Base-by-base conservation (phyloP, 306 rosid genomes). In the Trifolium dubium region DNA sequence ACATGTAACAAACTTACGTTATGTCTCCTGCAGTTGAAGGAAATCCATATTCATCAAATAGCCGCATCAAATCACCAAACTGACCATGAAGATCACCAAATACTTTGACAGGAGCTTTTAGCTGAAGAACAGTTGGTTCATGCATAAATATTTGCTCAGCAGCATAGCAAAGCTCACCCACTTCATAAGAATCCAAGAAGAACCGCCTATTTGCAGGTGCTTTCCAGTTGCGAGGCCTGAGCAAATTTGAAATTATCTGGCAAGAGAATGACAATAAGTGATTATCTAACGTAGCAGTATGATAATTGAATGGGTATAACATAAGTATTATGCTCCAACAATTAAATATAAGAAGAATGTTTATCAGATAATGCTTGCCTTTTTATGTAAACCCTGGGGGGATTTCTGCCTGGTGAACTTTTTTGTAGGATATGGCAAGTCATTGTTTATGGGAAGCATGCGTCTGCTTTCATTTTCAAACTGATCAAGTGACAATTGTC, bases 41-140 rank as follows among this genome's bases (percentile, higher is more conserved):
- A 87, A 95, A 92, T 77, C 99, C 99, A 76, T 95, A 95, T 88
- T 95, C 99, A 90, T 92, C 99, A 77, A 95, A 92, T 70, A 95
- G 85, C 77, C 99, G 91, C 99, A 95, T 95, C 83, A 95, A 86
- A 80, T 95, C 99, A 83, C 99, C 99, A 83, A 95, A 95, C 86
- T 95, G 98, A 79, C 98, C 98, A 82, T 95, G 99, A 81, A 95
- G 99, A 89, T 95, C 99, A 18, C 99, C 99, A 77, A 95, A 95
- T 81, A 95, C 92, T 86, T 95, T 95, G 78, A 95, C 74, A 13
- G 98, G 99, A 65, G 99, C 99, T 85, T 90, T 95, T 74, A 95
- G 89, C 88, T 92, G 97, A 81, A 95, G 98, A 84, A 95, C 98
- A 44, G 97, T 95, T 18, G 90, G 93, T 76, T 95, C 99, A 12